These are phyloP conservation scores for Verbena officinalis DNA, from an alignment of 257 asterid species.

Conservation along the genomic window DNA sequence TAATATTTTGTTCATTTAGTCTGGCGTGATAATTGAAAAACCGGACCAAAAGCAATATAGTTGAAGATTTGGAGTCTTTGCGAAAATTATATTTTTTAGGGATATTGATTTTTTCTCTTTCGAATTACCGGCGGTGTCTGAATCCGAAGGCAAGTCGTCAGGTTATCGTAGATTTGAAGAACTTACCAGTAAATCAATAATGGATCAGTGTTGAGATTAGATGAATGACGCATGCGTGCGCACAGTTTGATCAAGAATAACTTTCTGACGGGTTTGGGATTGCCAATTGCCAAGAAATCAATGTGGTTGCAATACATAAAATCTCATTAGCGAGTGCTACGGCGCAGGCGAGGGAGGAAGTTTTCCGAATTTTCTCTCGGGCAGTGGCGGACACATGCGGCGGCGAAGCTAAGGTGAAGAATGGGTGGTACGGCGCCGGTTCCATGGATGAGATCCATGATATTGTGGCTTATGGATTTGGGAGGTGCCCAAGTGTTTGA, in stretches of 20 bases:
- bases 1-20: too few relatives aligned
- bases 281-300: background rate
- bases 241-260: conserved; percentile 18
- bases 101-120: too few relatives aligned
- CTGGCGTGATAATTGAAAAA: too few relatives aligned
- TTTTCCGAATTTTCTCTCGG: conserved; percentile 33
- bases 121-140: background rate
- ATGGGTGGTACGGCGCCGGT: conserved; percentile 59
- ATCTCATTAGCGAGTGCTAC: conserved; percentile 20
- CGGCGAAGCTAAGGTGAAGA: conserved; percentile 48
- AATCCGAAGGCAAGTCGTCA: conserved; percentile 31
- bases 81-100: background rate
- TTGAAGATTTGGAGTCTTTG: too few relatives aligned
- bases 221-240: conserved; percentile 30
- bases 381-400: conserved; percentile 47
- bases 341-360: conserved; percentile 36
- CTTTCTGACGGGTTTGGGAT: conserved; percentile 34
- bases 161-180: background rate
- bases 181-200: conserved; percentile 15
- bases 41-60: too few relatives aligned
- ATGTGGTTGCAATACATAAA: conserved; percentile 41
- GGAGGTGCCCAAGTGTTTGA: conserved; percentile 19
- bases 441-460: conserved; percentile 35
- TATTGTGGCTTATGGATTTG: conserved; percentile 45
- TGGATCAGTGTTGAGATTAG: conserved; percentile 37